Base-by-base conservation (phyloP, 2,329 filamentous ascomycete genomes). In the Neofusicoccum parvum region DNA sequence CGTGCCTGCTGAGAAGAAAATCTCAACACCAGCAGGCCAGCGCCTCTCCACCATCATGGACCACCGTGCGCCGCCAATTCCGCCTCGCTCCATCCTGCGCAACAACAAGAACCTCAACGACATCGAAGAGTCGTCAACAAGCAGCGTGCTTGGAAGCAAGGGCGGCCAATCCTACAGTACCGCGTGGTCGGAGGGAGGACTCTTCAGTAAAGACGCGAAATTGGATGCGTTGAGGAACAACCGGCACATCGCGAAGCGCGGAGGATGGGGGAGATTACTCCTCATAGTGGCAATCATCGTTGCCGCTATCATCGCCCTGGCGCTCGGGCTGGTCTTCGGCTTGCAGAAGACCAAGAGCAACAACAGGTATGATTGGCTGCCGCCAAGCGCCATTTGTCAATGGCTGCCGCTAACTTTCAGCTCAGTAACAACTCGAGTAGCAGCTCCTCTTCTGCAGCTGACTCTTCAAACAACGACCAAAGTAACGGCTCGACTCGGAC, bases 1-100 rank as follows among this genome's bases (percentile, higher is more conserved):
- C 3, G 39, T 45, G 17, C 65, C 65, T 5, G 65, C 58, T 3
- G 71, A 77, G 15, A 79, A 79, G 69, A 76, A 77, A 48, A 80
- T 81, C 58, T 79, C 77, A 3, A 79, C 78, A 34, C 76, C 78
- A 56, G 79, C 78, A 27, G 79, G 79, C 37, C 73, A 77, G 59
- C 76, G 79, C 32, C 73, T 81, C 5, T 80, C 79, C 32, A 70
- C 76, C 6, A 78, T 81, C 51, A 73, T 80, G 67, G 77, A 80
- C 74, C 27, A 32, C 50, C 63, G 54, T n/a, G 17, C 53, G 11
- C 53, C 63, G 5, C 45, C 53, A 12, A 23, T 59, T 14, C 63
- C 43, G 20, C 43, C 53, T 32, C 63, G 51, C 23, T 58, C 41
- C 11, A 15, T 17, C 59, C 27, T 66, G 39, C 64, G 17, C 34